Conservation (phyloP, 805 yeast species). For the Starmerella cellae region DNA sequence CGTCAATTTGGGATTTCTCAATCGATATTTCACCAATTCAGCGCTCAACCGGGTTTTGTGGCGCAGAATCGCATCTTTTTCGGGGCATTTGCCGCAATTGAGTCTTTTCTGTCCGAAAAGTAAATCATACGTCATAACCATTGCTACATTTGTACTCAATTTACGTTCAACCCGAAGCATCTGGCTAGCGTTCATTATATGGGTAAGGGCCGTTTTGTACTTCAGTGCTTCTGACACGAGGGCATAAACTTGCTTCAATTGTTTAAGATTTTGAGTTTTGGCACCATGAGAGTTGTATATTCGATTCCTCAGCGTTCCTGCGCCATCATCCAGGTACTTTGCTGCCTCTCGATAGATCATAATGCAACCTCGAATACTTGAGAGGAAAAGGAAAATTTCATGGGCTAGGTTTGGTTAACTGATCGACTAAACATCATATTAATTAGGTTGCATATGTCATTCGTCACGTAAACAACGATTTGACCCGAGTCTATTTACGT, state of each 20-base stretch:
- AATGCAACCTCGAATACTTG: no score
- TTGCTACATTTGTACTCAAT: conserved; percentile 40
- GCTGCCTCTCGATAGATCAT: conserved; percentile 24
- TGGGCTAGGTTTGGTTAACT: not conserved
- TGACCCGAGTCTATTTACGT: no score
- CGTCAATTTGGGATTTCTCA: conserved; percentile 38
- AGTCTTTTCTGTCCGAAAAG: conserved; percentile 67
- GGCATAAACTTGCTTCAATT: conserved; percentile 77
- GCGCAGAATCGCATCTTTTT: conserved; percentile 65
- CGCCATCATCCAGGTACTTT: conserved; percentile 20
- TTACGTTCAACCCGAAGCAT: conserved; percentile 41
- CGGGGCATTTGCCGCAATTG: conserved; percentile 76
- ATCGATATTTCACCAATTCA: conserved; percentile 63
- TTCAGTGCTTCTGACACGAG: conserved; percentile 64
- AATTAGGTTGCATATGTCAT: no score
- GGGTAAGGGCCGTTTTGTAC: conserved; percentile 50
- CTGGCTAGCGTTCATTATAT: conserved; percentile 53
- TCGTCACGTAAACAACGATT: no score
- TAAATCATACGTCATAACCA: conserved; percentile 68
- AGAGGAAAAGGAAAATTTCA: no score
- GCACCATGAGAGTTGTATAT: conserved; percentile 16
- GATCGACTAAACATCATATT: not conserved
- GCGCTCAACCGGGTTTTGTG: conserved; percentile 73
- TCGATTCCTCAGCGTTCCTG: conserved; percentile 28
- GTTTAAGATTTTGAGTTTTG: conserved; percentile 26